Percentiles rank a stretch among this genome's conserved stretches.
Conservation (phyloP, 2,329 filamentous ascomycete genomes). For the Massarina eburnea region DNA sequence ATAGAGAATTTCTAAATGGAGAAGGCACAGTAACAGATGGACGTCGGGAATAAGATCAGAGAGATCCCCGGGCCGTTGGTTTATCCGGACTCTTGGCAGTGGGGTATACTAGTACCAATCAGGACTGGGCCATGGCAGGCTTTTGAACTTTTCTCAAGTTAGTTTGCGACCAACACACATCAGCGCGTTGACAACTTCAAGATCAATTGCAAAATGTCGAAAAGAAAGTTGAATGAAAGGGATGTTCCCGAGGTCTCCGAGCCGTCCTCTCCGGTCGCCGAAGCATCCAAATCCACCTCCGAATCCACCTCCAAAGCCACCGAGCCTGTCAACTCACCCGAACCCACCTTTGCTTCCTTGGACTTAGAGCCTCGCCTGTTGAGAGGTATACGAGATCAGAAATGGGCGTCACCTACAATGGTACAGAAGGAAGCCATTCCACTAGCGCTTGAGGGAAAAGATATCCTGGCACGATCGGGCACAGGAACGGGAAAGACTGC, state of each 20-base stretch:
- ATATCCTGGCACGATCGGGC: slow-evolving; percentile 88
- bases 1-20: no score
- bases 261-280: slow-evolving; percentile 18
- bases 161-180: neutral
- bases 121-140: neutral
- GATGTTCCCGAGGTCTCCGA: slow-evolving; percentile 46
- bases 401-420: slow-evolving; percentile 82
- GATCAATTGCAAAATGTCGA: slow-evolving; percentile 23
- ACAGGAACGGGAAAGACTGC: slow-evolving; percentile 97
- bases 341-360: slow-evolving; percentile 69
- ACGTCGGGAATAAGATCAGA: no score
- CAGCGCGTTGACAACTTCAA: neutral
- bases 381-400: slow-evolving; percentile 80
- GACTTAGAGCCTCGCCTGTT: slow-evolving; percentile 82
- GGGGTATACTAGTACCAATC: neutral
- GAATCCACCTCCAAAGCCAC: slow-evolving; percentile 17
- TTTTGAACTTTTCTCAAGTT: neutral
- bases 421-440: slow-evolving; percentile 89
- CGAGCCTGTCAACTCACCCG: slow-evolving; percentile 13
- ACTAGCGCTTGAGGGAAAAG: slow-evolving; percentile 79
- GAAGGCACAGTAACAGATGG: no score
- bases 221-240: slow-evolving; percentile 54
- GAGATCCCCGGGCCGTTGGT: neutral
- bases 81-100: neutral
- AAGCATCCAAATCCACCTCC: slow-evolving; percentile 11